Percentiles rank a stretch among this genome's conserved stretches.
phyloP scores from a whole-genome alignment of 225 moss, liverwort and hornwort species.

The Pseudoscleropodium purum region DNA sequence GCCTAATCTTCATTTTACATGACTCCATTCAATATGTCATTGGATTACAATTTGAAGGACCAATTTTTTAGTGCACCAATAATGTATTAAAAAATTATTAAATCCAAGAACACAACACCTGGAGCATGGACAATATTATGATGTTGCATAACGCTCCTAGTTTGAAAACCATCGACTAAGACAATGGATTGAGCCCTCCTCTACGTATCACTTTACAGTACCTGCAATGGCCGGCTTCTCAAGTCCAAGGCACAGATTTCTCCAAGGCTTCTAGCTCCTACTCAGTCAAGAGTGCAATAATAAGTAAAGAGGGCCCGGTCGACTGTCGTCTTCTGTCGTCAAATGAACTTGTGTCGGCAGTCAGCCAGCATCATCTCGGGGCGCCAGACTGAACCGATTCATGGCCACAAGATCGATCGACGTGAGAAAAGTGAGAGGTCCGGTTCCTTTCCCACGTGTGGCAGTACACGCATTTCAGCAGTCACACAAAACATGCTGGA shows the following conservation, averaged over 20 bases:
- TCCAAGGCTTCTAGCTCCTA: neutral
- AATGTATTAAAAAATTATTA: too few relatives aligned
- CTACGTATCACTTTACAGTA: too few relatives aligned
- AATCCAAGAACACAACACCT: too few relatives aligned
- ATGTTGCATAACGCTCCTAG: too few relatives aligned
- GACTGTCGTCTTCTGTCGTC: neutral
- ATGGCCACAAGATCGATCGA: neutral
- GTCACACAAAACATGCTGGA: neutral
- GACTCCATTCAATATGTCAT: too few relatives aligned
- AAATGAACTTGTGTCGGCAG: neutral
- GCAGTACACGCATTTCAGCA: neutral
- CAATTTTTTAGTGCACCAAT: too few relatives aligned
- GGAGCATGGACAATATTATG: too few relatives aligned
- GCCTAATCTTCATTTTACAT: too few relatives aligned
- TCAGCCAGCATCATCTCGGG: neutral
- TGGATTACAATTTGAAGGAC: too few relatives aligned
- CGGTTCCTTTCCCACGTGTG: neutral
- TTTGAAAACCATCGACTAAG: too few relatives aligned
- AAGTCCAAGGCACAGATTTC: neutral
- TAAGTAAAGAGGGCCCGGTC: neutral
- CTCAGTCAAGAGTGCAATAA: too few relatives aligned
- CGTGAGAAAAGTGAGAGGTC: neutral
- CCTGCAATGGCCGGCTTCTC: neutral
- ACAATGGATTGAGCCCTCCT: too few relatives aligned
- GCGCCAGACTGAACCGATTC: neutral